Evolutionary conservation across 345 rosid genomes (phyloP), one percentile per base, ranked within the genome.

Genomic region (Nephelium lappaceum): DNA sequence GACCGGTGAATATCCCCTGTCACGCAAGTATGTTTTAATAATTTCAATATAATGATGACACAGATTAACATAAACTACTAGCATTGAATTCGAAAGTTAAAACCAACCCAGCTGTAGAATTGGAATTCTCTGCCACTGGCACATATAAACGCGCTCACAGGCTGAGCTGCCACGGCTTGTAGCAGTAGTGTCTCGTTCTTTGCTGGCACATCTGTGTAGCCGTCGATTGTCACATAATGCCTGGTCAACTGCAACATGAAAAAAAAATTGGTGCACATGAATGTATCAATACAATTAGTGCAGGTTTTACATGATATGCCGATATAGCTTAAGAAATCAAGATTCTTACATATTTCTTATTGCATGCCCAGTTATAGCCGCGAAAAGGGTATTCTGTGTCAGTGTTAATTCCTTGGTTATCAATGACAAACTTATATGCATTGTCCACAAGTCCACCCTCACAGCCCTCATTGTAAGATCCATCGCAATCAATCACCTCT

Each of bases 371-470:
- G 36, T 88, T 90, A 12, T 75, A 87, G 45, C 77, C 91, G 23
- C 65, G 84, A 77, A 85, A 96, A 10, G 98, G 94, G 77, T 96
- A 96, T 80, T 96, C 98, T 71, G 87, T 79, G 80, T 92, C 97
- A 0, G 93, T 85, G 86, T 96, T 94, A 43, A 96, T 92, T 64
- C 99, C 98, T 16, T 85, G 84, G 78, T 92, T 93, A 42, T 91
- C 78, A 3, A 89, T 75, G 72, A 96, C 86, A 80, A 93, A 96
- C 71, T 88, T 80, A 81, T 69, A 93, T 16, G 98, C 97, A 81
- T 92, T 93, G 83, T 96, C 97, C 98, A 96, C 91, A 60, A 92
- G 92, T 62, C 98, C 99, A 69, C 97, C 99, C 38, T 87, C 87
- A 67, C 98, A 95, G 21, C 99, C 97, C 74, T 65, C 51, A 38